Evolutionary conservation across 192 early-diverging fungal genomes (phyloP), one percentile per base, ranked within the genome.

Genomic region (Backusella liffmaniae): DNA sequence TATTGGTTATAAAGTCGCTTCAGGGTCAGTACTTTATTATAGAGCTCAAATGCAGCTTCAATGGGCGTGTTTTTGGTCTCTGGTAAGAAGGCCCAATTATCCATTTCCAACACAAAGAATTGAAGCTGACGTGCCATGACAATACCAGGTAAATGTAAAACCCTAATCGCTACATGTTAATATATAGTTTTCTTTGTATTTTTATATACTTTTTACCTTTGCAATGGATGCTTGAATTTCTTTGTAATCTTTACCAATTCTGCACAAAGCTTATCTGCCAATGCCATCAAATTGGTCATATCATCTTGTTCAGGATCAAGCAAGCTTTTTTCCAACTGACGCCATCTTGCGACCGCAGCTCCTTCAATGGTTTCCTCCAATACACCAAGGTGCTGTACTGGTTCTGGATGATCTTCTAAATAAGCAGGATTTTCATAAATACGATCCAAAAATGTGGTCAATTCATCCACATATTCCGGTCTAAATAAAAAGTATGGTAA

Each of bases 91-190:
- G 87, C 82, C 82, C 84, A 85, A 66, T 88, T 88, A 39, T 90
- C 86, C 83, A 90, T 88, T 73, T 88, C 74, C 7, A 86, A 73
- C 0, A 84, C 83, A 80, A 87, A 88, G 59, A 84, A 86, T 29
- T 82, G 80, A 66, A 88, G 79, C 68, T 90, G 86, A 42, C 82
- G 82, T 36, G 81, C 81, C 46, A 88, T 79, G 2, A 88, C 85
- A 66, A 90, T 84, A 12, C 82, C 75, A 7, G 84, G 77, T 36
- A 90, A 66, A 67, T 76, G 62, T 0, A 85, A 26, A 21, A 56
- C 29, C 23, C 80, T 81, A 68, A 32, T 32, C 5, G 12, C 29
- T 62, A 44, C 37, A 56, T 21, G 10, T 23, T 5, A 7, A 5
- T 21, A 51, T 18, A 4, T n/a, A 51, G 6, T 51, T 7, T 21